These are phyloP conservation scores for Graphium sp. DNA, from an alignment of 2,329 filamentous ascomycete genomes.

Conservation along the genomic window DNA sequence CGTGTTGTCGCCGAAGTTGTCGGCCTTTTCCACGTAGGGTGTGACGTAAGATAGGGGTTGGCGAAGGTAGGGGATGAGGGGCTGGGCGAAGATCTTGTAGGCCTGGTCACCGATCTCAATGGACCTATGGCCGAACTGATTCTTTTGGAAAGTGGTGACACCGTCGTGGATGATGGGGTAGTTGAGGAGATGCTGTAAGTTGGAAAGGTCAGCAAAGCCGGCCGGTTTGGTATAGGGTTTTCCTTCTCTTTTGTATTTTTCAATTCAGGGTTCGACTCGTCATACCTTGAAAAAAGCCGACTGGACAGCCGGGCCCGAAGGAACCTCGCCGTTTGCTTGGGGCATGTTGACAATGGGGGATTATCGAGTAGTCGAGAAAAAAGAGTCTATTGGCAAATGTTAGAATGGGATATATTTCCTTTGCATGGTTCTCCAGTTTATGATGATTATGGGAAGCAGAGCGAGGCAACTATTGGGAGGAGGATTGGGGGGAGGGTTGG, in stretches of 20 bases:
- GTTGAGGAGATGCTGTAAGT: slow-evolving; percentile 56
- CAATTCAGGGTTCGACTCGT: neutral
- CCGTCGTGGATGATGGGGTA: slow-evolving; percentile 74
- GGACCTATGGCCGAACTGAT: slow-evolving; percentile 71
- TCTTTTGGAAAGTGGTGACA: slow-evolving; percentile 62
- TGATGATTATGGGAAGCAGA: too few species aligned
- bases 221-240: neutral
- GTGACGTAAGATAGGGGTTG: slow-evolving; percentile 69
- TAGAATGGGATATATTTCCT: too few species aligned
- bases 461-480: too few species aligned
- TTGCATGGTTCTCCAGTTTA: too few species aligned
- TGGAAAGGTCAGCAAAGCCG: slow-evolving; percentile 4
- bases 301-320: slow-evolving; percentile 18
- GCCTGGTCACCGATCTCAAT: slow-evolving; percentile 58
- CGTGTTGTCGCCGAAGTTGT: slow-evolving; percentile 58
- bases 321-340: slow-evolving; percentile 34
- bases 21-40: slow-evolving; percentile 72
- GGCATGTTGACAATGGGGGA: slow-evolving; percentile 14
- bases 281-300: slow-evolving; percentile 34
- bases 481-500: too few species aligned
- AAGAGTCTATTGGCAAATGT: too few species aligned
- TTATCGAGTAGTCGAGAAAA: neutral
- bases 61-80: slow-evolving; percentile 61
- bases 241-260: too few species aligned
- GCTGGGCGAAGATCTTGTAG: slow-evolving; percentile 62